These are phyloP conservation scores for Plantago coronopus DNA, from an alignment of 305 asterid genomes.

Conservation along the genomic window DNA sequence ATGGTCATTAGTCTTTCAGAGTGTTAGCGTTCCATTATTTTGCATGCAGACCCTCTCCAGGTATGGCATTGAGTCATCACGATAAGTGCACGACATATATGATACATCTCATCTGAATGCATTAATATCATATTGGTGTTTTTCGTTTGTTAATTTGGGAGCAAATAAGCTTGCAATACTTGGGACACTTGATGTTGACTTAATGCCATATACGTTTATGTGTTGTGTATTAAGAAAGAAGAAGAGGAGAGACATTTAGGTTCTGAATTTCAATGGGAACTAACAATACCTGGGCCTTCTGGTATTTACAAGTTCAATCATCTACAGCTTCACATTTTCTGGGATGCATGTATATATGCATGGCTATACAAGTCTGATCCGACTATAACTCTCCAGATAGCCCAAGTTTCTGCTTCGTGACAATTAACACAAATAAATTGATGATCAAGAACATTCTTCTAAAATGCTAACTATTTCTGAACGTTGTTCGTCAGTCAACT, in stretches of 20 bases:
- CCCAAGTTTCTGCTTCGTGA: slow-evolving; percentile 13
- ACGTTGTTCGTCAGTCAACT: slow-evolving; percentile 57
- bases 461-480: slow-evolving; percentile 48
- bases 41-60: slow-evolving; percentile 8
- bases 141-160: slow-evolving; percentile 1
- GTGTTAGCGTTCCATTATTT: neutral
- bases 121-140: slow-evolving; percentile 4
- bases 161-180: slow-evolving; percentile 1
- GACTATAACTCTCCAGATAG: slow-evolving; percentile 21
- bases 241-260: neutral
- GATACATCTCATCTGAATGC: slow-evolving; percentile 10
- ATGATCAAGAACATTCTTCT: slow-evolving; percentile 38
- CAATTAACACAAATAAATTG: slow-evolving; percentile 8
- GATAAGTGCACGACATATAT: slow-evolving; percentile 7
- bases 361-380: slow-evolving; percentile 25
- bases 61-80: slow-evolving; percentile 16
- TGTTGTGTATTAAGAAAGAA: neutral
- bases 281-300: neutral
- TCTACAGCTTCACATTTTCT: slow-evolving; percentile 16
- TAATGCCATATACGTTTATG: neutral
- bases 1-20: slow-evolving; percentile 10
- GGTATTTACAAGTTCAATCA: slow-evolving; percentile 3
- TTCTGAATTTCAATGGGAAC: neutral
- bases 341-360: slow-evolving; percentile 27
- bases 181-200: slow-evolving; percentile 9